phyloP scores from a whole-genome alignment of 306 rosid genomes.

The Luffa aegyptiaca region DNA sequence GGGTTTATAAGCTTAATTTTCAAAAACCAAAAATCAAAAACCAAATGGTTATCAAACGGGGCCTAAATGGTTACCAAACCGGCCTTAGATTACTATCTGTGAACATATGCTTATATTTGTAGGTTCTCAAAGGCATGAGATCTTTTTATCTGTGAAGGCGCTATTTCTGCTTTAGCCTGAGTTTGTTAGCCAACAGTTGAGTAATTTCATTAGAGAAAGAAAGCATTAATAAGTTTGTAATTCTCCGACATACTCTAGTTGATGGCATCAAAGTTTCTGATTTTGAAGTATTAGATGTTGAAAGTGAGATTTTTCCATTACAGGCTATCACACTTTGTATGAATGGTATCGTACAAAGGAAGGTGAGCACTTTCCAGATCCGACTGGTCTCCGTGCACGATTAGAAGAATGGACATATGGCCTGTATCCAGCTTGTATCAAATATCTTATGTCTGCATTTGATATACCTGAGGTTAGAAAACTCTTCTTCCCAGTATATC shows the following conservation, averaged over 20 bases:
- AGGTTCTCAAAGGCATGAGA: neutral
- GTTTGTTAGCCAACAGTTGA: neutral
- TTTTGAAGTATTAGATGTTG: neutral
- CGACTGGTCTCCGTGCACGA: constrained; percentile 95
- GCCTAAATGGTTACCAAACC: too few relatives aligned
- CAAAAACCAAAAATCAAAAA: too few relatives aligned
- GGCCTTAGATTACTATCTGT: neutral
- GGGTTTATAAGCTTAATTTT: too few relatives aligned
- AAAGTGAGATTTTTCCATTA: constrained; percentile 1
- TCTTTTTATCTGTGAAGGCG: neutral
- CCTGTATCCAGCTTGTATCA: constrained; percentile 94
- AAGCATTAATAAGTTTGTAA: neutral
- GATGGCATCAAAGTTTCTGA: neutral
- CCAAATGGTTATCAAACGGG: too few relatives aligned
- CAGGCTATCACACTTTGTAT: constrained; percentile 91
- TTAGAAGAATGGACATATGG: constrained; percentile 95
- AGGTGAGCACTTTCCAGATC: constrained; percentile 95
- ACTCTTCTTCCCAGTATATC: neutral
- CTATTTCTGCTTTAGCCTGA: neutral
- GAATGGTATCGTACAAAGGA: constrained; percentile 82
- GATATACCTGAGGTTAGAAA: constrained; percentile 90
- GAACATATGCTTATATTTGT: neutral
- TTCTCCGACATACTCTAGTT: neutral
- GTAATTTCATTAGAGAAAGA: neutral
- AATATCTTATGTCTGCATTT: constrained; percentile 93